These are phyloP conservation scores for Serendipita vermifera DNA, from an alignment of 768 basidiomycete genomes.

Conservation along the genomic window DNA sequence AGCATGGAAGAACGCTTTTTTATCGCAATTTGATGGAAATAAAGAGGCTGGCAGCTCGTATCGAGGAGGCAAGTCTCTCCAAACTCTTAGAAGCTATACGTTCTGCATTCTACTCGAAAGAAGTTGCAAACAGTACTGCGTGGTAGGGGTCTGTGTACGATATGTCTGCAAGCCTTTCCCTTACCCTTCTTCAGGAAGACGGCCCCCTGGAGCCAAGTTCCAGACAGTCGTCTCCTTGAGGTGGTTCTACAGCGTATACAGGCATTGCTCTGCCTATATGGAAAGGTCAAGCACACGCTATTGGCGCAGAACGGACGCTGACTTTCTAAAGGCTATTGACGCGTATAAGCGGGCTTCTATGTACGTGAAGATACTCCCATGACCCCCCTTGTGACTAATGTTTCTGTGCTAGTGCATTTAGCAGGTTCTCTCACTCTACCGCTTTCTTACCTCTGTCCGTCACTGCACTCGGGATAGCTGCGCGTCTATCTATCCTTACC, in stretches of 20 bases:
- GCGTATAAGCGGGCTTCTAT: conserved; percentile 1
- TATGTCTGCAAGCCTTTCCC: not conserved
- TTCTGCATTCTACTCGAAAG: not conserved
- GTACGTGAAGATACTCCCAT: not conserved
- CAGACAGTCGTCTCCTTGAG: not conserved
- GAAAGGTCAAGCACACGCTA: not conserved
- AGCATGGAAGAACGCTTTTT: not conserved
- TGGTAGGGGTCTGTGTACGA: no score
- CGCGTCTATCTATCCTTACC: not conserved
- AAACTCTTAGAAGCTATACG: not conserved
- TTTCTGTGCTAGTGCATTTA: not conserved
- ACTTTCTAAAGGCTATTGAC: not conserved
- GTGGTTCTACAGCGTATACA: not conserved
- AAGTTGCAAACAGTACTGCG: not conserved
- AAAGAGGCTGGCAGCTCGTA: not conserved
- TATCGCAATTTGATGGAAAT: not conserved
- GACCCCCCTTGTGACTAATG: not conserved
- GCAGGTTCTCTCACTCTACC: not conserved
- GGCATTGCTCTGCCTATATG: not conserved
- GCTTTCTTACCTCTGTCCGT: not conserved
- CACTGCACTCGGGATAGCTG: not conserved
- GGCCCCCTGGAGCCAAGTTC: not conserved
- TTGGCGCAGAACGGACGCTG: not conserved
- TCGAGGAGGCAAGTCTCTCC: not conserved
- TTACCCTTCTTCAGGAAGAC: not conserved